Evolutionary conservation across 73 alveolate species (phyloP), one percentile per base, ranked within the genome.

Genomic region (Urostyla sp.): DNA sequence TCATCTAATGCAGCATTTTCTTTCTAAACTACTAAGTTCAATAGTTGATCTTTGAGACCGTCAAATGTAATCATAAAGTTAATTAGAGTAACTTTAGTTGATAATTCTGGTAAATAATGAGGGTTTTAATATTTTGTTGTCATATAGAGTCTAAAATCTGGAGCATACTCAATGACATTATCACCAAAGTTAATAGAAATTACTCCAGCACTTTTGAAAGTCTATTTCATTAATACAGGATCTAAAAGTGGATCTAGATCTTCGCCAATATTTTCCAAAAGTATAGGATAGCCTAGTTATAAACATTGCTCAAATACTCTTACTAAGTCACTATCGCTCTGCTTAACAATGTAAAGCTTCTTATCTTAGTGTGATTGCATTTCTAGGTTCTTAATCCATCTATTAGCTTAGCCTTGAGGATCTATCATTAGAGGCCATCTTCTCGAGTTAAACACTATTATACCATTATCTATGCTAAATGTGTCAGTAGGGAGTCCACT

Each of bases 1-100:
- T 94, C 98, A 53, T 97, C 99, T n/a, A 98, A 75, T 75, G 95
- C 98, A 15, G 99, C 99, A 72, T 98, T 98, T 82, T 98, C 99
- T 73, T 98, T 97, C 72, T 94, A 94, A 18, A 98, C 99, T 54
- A 98, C 97, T 40, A 94, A 88, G 77, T 95, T 97, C 81, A 98
- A 81, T 85, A 98, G 83, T 85, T 98, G 98, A 84, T 97, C 99
- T 72, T 90, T 91, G 37, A 97, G 87, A 21, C 98, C 99, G 76
- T 95, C 98, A 28, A 92, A 96, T n/a, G 99, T 97, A 43, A 97
- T 97, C 91, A 95, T 96, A 83, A 97, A 97, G 83, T 97, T 97
- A 0, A 97, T 92, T 0, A 97, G 91, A 6, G 99, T 95, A 8
- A 95, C 99, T 72, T 97, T 95, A 7, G 98, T 96, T 6, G 94